These are phyloP conservation scores for Herpetospermum pedunculosum DNA, from an alignment of 306 rosid genomes.

Conservation along the genomic window DNA sequence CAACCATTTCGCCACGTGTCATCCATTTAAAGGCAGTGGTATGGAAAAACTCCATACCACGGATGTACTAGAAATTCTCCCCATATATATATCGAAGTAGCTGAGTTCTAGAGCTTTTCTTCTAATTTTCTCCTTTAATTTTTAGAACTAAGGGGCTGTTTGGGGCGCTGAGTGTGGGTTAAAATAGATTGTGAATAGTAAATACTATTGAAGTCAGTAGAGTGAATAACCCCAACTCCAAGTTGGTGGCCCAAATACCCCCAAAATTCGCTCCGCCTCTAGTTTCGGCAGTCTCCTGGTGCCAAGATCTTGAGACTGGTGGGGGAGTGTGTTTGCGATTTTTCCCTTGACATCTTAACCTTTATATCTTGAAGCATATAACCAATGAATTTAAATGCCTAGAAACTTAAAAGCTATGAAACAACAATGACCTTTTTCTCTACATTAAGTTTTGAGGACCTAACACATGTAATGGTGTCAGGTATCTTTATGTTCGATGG, in stretches of 20 bases:
- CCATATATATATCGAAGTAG: too few relatives aligned
- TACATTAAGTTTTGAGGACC: neutral
- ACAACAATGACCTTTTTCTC: neutral
- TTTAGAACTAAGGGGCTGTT: neutral
- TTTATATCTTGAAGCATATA: neutral
- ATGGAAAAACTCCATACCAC: too few relatives aligned
- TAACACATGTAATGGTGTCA: slow-evolving; percentile 1
- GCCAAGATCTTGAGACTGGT: neutral
- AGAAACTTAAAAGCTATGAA: neutral
- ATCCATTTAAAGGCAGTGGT: too few relatives aligned
- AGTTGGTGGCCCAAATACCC: too few relatives aligned
- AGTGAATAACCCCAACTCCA: too few relatives aligned
- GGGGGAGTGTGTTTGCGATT: neutral
- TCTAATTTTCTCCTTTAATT: neutral
- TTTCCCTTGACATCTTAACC: neutral
- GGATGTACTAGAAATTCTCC: too few relatives aligned
- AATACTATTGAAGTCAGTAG: too few relatives aligned
- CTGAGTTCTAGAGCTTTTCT: neutral
- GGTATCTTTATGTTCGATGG: slow-evolving; percentile 94
- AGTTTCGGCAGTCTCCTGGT: neutral
- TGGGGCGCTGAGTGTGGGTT: too few relatives aligned
- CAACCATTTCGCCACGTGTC: too few relatives aligned
- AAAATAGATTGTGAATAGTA: too few relatives aligned
- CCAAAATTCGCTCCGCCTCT: neutral
- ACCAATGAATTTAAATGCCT: neutral